These are phyloP conservation scores for Vigna angularis DNA, from an alignment of 306 rosid genomes.

Conservation along the genomic window DNA sequence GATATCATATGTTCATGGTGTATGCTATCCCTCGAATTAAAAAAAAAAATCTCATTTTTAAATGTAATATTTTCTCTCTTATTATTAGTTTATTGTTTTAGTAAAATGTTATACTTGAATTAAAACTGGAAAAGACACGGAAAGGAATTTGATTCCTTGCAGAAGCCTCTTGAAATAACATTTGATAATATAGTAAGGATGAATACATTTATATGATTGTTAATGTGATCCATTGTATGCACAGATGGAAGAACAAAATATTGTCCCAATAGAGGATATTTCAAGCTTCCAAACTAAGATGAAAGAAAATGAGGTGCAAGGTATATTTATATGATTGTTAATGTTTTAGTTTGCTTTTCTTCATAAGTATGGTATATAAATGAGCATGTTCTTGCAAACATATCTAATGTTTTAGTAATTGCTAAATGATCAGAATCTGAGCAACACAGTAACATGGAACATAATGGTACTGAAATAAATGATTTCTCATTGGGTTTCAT, in stretches of 20 bases:
- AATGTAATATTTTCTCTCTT: neutral
- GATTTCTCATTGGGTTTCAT: constrained; percentile 74
- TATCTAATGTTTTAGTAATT: neutral
- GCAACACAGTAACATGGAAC: constrained; percentile 48
- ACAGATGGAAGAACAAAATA: constrained; percentile 78
- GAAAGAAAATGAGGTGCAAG: constrained; percentile 65
- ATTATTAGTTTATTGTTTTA: neutral
- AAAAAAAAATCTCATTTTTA: too few species aligned
- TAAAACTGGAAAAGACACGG: neutral
- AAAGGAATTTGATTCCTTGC: neutral
- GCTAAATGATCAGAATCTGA: constrained; percentile 39
- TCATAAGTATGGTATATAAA: neutral
- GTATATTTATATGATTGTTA: constrained; percentile 38
- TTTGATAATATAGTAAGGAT: neutral
- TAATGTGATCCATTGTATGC: neutral
- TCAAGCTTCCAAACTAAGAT: constrained; percentile 57
- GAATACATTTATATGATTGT: neutral
- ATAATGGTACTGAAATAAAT: constrained; percentile 50
- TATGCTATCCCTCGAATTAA: too few species aligned
- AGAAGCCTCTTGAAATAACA: neutral
- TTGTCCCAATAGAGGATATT: constrained; percentile 70
- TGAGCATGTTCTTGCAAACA: neutral
- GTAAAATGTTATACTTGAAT: neutral
- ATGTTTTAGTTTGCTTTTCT: neutral
- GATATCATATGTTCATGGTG: too few species aligned